Base-by-base conservation (phyloP, 176 grass and related monocot species). In the Carex scoparia region DNA sequence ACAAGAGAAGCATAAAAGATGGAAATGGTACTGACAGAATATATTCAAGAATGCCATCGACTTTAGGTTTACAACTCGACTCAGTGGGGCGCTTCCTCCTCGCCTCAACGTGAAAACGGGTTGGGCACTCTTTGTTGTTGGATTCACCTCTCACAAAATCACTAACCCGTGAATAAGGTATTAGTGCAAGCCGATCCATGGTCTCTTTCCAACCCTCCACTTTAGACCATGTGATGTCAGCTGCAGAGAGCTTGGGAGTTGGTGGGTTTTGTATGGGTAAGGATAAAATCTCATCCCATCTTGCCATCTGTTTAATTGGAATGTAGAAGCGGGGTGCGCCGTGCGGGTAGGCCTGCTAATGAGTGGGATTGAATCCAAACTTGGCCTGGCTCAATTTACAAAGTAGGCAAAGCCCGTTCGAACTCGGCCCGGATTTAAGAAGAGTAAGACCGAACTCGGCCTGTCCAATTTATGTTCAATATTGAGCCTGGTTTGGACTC, bases 11-110 rank as follows among this genome's bases (percentile, higher is more conserved):
- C 40, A 46, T 74, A 70, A 84, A 19, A 70, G 33, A 44, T n/a
- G 79, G 27, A 68, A 44, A 86, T 23, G 40, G 5, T 72, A 89
- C 96, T 92, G 87, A 99, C 93, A 95, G 72, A 79, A 95, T 99
- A 89, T 99, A 99, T 85, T 99, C 96, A 35, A 98, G 96, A 69
- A 99, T 93, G 63, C 96, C 96, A 75, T 99, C 96, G 65, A 99
- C 96, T 91, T 99, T 98, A 12, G 93, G 93, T 86, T 95, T 98
- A 82, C 89, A 95, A 48, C 84, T 75, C 80, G 94, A 87, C 58
- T 88, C 83, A 38, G 86, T 83, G 84, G 91, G 59, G 31, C 93
- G 91, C 66, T 80, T 94, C 86, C 96, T 92, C 16, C 93, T 88
- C 57, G 96, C 96, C 84, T 95, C 93, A 19, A 98, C 91, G 32